Conservation (phyloP, 306 rosid species). For the Dicorynia guianensis region DNA sequence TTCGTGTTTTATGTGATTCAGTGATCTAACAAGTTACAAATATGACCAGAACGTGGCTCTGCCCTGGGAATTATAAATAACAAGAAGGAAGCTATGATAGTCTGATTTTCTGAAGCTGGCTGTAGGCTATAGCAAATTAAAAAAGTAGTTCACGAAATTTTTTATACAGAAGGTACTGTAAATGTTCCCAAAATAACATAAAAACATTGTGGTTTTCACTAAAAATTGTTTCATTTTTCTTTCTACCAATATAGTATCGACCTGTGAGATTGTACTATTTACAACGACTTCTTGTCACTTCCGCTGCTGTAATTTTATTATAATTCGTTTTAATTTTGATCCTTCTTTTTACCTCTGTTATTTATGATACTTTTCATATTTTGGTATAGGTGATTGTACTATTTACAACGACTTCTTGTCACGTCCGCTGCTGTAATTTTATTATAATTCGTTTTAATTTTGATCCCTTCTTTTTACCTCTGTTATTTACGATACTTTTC, state of each 20-base stretch:
- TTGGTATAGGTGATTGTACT: slow-evolving; percentile 43
- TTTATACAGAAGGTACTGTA: neutral
- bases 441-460: neutral
- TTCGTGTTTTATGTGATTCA: neutral
- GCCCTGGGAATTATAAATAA: neutral
- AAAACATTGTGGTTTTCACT: neutral
- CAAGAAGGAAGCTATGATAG: neutral
- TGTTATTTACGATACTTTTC: neutral
- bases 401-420: neutral
- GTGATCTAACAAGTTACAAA: neutral
- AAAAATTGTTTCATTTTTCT: neutral
- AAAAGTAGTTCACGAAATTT: neutral
- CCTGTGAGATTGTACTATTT: slow-evolving; percentile 1
- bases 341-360: neutral
- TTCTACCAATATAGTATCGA: neutral
- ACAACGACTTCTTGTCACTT: neutral
- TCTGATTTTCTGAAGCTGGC: neutral
- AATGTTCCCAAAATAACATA: neutral
- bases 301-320: neutral
- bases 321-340: neutral
- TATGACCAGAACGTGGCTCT: slow-evolving; percentile 8
- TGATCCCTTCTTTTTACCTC: neutral
- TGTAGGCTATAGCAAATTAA: neutral
- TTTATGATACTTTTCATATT: neutral
- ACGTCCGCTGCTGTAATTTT: neutral